Conservation (phyloP, 768 basidiomycete species). For the Tremella yokohamensis region DNA sequence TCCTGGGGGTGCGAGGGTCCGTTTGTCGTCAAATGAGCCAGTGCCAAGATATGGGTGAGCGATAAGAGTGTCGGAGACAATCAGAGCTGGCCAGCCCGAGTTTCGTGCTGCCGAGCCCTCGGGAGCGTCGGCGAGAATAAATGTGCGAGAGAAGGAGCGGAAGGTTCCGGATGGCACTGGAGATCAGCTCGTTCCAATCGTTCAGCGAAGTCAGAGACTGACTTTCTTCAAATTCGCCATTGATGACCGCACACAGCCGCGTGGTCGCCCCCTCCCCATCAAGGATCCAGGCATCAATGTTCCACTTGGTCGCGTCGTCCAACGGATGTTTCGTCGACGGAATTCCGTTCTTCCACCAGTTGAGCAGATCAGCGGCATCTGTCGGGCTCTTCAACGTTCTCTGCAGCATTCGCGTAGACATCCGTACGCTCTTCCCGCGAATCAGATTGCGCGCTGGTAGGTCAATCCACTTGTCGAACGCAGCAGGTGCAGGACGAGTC, state of each 20-base stretch:
- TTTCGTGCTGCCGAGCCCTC: constrained; percentile 74
- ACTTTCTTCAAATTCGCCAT: constrained; percentile 92
- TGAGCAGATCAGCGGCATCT: constrained; percentile 59
- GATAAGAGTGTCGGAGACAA: constrained; percentile 82
- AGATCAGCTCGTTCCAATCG: constrained; percentile 1
- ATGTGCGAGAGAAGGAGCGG: constrained; percentile 89
- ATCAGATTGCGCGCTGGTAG: constrained; percentile 38
- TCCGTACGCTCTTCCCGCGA: constrained; percentile 33
- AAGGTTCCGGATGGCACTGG: constrained; percentile 70
- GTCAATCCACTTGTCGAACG: constrained; percentile 28
- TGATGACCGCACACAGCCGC: constrained; percentile 66
- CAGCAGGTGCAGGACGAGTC: constrained; percentile 33
- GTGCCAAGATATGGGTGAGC: constrained; percentile 79
- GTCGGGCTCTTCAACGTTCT: constrained; percentile 68
- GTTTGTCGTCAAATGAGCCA: constrained; percentile 64
- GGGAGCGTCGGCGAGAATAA: constrained; percentile 75
- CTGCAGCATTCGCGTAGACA: constrained; percentile 6
- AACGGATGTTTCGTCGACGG: constrained; percentile 83
- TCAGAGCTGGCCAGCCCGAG: constrained; percentile 83
- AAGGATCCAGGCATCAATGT: constrained; percentile 76
- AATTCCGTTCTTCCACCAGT: constrained; percentile 58
- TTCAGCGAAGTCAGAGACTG: constrained; percentile 42
- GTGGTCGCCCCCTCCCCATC: constrained; percentile 49
- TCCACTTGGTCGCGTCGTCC: constrained; percentile 72
- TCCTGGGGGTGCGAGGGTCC: constrained; percentile 45